Conservation (phyloP, 345 rosid genomes). For the Kandelia obovata region DNA sequence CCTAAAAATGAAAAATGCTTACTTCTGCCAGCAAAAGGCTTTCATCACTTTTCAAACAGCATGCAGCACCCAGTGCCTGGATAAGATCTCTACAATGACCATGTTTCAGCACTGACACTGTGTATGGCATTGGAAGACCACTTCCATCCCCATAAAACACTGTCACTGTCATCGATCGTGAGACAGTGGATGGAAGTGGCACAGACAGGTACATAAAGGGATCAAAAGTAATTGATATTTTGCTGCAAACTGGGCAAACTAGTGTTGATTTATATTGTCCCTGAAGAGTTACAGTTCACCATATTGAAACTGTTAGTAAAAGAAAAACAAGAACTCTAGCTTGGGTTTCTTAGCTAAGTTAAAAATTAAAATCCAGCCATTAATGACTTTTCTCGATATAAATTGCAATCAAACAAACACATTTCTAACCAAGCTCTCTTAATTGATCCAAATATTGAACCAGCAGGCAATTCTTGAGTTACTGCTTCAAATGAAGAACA, state of each 20-base stretch:
- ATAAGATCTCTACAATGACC: slow-evolving; percentile 72
- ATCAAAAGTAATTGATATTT: slow-evolving; percentile 86
- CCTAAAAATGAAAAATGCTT: slow-evolving; percentile 12
- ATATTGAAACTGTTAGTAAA: slow-evolving; percentile 13
- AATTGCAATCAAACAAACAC: too few species aligned
- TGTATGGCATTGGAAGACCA: slow-evolving; percentile 69
- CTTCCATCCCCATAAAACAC: slow-evolving; percentile 73
- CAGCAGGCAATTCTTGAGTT: too few species aligned
- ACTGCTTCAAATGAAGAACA: neutral
- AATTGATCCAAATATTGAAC: too few species aligned
- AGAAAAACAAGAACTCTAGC: too few species aligned
- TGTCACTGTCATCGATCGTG: slow-evolving; percentile 80
- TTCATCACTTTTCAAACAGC: slow-evolving; percentile 76
- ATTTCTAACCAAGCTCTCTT: too few species aligned
- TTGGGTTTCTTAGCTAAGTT: too few species aligned
- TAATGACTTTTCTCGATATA: too few species aligned
- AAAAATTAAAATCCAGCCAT: too few species aligned
- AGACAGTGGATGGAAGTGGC: slow-evolving; percentile 81
- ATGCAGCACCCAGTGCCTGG: slow-evolving; percentile 61
- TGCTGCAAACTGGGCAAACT: slow-evolving; percentile 81
- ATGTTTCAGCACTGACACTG: slow-evolving; percentile 68
- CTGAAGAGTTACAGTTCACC: slow-evolving; percentile 41
- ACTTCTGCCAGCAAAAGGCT: slow-evolving; percentile 85
- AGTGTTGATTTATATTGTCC: slow-evolving; percentile 96
- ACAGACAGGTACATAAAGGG: slow-evolving; percentile 92